These are phyloP conservation scores for Penicillium arizonense DNA, from an alignment of 495 filamentous ascomycete genomes.

Conservation along the genomic window DNA sequence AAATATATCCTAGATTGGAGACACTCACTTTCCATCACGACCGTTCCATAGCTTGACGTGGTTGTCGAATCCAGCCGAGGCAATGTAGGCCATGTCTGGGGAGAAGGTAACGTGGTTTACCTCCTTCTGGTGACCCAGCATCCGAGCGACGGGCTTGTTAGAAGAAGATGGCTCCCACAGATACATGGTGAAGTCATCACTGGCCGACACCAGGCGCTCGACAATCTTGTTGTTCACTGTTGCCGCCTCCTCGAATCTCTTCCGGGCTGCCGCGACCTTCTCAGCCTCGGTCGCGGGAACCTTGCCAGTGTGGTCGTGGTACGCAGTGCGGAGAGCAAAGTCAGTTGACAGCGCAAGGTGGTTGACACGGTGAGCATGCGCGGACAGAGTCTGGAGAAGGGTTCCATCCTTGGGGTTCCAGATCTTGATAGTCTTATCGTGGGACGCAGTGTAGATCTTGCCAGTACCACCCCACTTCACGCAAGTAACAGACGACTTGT, in stretches of 20 bases:
- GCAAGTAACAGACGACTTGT: conserved; percentile 84
- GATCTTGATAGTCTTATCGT: conserved; percentile 90
- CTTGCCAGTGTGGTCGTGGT: conserved; percentile 77
- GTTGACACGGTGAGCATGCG: conserved; percentile 95
- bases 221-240: conserved; percentile 73
- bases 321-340: conserved; percentile 82
- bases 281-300: conserved; percentile 66
- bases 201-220: conserved; percentile 85
- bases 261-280: conserved; percentile 71
- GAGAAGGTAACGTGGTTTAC: conserved; percentile 96
- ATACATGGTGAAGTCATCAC: conserved; percentile 95
- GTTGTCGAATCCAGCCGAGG: conserved; percentile 89
- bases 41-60: conserved; percentile 84
- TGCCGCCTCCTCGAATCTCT: conserved; percentile 86
- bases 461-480: conserved; percentile 94
- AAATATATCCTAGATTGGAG: not conserved
- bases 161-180: conserved; percentile 85
- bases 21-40: conserved; percentile 59
- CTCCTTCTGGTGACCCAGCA: conserved; percentile 92
- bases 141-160: conserved; percentile 80
- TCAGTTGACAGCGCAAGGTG: conserved; percentile 94
- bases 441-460: conserved; percentile 82
- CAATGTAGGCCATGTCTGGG: conserved; percentile 81
- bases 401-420: conserved; percentile 83
- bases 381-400: conserved; percentile 71